phyloP scores from a whole-genome alignment of 768 basidiomycete genomes.

The Russula dissimulans region DNA sequence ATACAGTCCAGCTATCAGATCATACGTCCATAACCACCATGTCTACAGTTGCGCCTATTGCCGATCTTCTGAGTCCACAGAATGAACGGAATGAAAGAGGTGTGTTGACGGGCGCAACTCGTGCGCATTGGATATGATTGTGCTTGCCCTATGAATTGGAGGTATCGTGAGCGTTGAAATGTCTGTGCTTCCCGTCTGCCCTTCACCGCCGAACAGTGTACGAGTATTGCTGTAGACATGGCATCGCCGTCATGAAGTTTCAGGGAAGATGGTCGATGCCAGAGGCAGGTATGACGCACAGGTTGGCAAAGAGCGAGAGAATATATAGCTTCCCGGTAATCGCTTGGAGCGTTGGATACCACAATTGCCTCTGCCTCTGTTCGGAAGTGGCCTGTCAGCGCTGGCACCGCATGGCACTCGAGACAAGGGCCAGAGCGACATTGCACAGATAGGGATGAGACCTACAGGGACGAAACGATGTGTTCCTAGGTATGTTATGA shows the following conservation, averaged over 20 bases:
- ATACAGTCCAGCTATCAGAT: neutral
- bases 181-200: neutral
- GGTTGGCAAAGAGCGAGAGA: constrained; percentile 3
- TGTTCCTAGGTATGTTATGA: neutral
- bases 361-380: neutral
- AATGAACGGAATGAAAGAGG: neutral
- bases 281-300: neutral
- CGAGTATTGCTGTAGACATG: neutral
- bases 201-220: neutral
- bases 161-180: neutral
- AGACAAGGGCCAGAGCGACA: neutral
- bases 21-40: neutral
- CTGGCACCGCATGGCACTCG: neutral
- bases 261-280: constrained; percentile 5
- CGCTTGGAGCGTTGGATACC: constrained; percentile 1
- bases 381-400: neutral
- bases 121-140: neutral
- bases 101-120: neutral
- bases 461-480: neutral
- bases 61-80: neutral
- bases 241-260: constrained; percentile 4
- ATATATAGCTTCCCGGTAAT: constrained; percentile 2
- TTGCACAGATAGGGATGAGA: neutral
- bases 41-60: neutral
- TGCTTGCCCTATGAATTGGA: neutral